Conservation (phyloP, 331 rosid genomes). For the Pyrus hybrid region DNA sequence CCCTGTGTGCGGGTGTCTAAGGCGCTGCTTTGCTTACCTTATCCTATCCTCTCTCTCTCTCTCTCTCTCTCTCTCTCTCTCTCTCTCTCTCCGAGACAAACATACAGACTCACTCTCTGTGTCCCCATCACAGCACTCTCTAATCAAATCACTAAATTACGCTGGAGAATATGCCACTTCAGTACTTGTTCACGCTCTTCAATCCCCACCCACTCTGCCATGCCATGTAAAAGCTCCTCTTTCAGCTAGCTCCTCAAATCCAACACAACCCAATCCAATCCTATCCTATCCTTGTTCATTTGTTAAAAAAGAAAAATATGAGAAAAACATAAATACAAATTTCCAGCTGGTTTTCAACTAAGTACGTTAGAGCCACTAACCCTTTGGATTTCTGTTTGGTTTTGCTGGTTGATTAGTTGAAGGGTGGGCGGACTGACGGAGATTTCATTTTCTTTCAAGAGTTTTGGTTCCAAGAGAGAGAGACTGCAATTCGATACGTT, state of each 20-base stretch:
- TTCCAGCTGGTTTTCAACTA: too few relatives aligned
- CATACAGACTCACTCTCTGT: neutral
- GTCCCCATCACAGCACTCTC: too few relatives aligned
- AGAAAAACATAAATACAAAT: neutral
- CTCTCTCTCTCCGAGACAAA: neutral
- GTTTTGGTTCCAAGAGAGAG: constrained; percentile 10
- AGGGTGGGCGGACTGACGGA: too few relatives aligned
- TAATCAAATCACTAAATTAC: neutral
- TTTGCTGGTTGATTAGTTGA: too few relatives aligned
- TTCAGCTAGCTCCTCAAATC: neutral
- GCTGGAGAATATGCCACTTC: constrained; percentile 5
- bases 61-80: neutral
- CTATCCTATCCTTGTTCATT: too few relatives aligned
- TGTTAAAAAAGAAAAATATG: neutral
- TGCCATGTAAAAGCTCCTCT: neutral
- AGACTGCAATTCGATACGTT: constrained; percentile 18
- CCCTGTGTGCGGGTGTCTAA: constrained; percentile 2
- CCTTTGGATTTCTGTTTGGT: too few relatives aligned
- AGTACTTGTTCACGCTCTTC: neutral
- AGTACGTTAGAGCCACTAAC: too few relatives aligned
- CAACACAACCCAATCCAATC: neutral
- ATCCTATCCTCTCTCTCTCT: constrained; percentile 60
- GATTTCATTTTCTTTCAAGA: neutral
- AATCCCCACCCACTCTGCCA: constrained; percentile 9
- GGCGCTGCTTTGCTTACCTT: constrained; percentile 48